Evolutionary conservation across 1,284 basidiomycete genomes (phyloP), one percentile per base, ranked within the genome.

Genomic region (Trametes pubescens): DNA sequence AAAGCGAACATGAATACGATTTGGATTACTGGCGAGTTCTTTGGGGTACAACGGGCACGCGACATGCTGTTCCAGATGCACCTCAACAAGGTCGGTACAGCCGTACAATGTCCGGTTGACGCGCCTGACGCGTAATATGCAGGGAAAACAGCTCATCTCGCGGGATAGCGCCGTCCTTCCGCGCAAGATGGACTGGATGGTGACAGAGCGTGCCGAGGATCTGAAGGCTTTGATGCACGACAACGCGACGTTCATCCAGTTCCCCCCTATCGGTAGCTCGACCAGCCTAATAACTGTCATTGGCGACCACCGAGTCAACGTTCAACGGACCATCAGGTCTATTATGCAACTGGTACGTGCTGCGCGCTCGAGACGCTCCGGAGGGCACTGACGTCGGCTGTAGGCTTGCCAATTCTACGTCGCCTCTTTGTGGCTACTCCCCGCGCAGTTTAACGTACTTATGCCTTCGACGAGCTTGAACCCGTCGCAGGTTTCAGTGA

Each of bases 1-100:
- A 74, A 74, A 66, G 48, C 69, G 16, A 74, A 66, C 54, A 83
- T 82, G 74, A 95, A 95, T 77, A 82, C 91, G 44, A 92, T 99
- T 63, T 98, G 95, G 91, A 97, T 99, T 72, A 98, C 97, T 0
- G 97, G 97, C 59, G 96, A 99, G 78, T 98, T 96, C 76, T 98
- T 98, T 71, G 94, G 94, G 44, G 96, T 98, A 14, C 95, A 98
- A 76, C 82, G 97, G 55, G 97, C 97, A 3, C 84, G 93, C 69
- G 97, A 99, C 75, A 98, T 98, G 95, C 81, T 99, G 10, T 91
- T 90, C 75, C 93, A 96, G 75, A 84, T 96, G 29, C 93, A 95
- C 16, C 79, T 91, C 65, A 91, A 86, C 76, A 98, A 98, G 86
- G 94, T 93, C 65, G n/a, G 81, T 74, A 57, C 38, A 63, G 62